Evolutionary conservation across 176 grass and related monocot genomes (phyloP).

Genomic region (Carex parvula): DNA sequence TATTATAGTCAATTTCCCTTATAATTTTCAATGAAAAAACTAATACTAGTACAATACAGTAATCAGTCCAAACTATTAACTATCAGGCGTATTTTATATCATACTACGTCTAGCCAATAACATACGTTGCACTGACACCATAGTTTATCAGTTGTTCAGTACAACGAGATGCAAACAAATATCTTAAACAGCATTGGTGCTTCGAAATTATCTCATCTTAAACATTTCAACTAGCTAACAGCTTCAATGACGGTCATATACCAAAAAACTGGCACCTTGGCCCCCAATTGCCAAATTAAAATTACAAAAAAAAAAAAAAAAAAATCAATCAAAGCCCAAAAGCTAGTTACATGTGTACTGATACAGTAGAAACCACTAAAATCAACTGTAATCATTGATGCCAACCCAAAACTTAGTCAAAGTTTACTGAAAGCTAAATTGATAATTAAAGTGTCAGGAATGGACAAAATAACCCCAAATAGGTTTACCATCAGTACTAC

Average conservation of each 20-base stretch:
- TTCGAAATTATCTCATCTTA: neutral
- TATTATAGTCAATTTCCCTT: slow-evolving; percentile 58
- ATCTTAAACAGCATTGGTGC: neutral
- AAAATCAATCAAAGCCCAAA: too few relatives aligned
- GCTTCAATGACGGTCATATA: neutral
- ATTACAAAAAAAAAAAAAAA: neutral
- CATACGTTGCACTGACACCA: neutral
- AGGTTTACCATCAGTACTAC: neutral
- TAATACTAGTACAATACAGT: slow-evolving; percentile 10
- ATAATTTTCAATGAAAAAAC: slow-evolving; percentile 4
- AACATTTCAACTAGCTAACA: neutral
- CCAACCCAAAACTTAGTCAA: neutral
- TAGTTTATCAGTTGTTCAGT: neutral
- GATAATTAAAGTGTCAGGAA: neutral
- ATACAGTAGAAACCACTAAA: neutral
- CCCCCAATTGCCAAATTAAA: neutral
- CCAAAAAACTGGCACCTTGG: neutral
- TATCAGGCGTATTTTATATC: neutral
- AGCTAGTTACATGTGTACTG: neutral
- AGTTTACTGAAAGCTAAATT: neutral
- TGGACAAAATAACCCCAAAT: neutral
- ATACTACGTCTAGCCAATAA: neutral
- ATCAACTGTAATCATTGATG: neutral
- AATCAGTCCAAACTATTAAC: neutral
- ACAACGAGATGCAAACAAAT: neutral